phyloP scores from a whole-genome alignment of 805 yeast genomes.

The Cyberlindnera veronae region DNA sequence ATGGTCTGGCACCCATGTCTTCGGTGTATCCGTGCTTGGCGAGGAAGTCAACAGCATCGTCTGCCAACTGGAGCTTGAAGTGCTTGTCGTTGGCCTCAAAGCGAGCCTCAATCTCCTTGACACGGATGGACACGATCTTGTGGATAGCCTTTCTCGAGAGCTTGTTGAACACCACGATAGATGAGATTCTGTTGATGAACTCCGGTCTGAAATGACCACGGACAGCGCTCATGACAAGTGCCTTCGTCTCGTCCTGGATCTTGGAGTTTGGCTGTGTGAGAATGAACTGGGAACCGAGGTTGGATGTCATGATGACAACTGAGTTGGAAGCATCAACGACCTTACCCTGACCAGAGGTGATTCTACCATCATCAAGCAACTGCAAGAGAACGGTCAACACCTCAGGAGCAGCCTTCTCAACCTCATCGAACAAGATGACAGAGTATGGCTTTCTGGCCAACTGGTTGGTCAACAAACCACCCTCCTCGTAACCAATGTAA shows the following conservation, averaged over 20 bases:
- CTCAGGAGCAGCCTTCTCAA: constrained; percentile 98
- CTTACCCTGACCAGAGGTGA: constrained; percentile 92
- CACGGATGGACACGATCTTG: constrained; percentile 84
- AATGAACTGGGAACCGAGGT: constrained; percentile 91
- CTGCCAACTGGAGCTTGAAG: constrained; percentile 67
- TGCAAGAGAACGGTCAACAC: constrained; percentile 90
- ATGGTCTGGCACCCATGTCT: constrained; percentile 96
- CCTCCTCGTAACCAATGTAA: constrained; percentile 94
- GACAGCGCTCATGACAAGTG: constrained; percentile 79
- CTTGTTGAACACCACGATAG: constrained; percentile 90
- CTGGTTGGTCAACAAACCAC: constrained; percentile 94
- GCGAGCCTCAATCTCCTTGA: constrained; percentile 80
- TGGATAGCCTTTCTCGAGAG: constrained; percentile 87
- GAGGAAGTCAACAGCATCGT: constrained; percentile 75
- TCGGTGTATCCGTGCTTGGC: constrained; percentile 85
- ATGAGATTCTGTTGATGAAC: constrained; percentile 91
- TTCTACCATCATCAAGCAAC: constrained; percentile 93
- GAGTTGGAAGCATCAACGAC: constrained; percentile 89
- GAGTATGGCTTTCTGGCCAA: constrained; percentile 90
- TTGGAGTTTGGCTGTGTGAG: constrained; percentile 61
- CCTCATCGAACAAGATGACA: constrained; percentile 94
- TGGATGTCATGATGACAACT: constrained; percentile 94
- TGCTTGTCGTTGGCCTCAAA: constrained; percentile 82
- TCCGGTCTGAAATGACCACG: constrained; percentile 94
- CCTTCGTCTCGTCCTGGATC: constrained; percentile 65